Evolutionary conservation across 805 yeast genomes (phyloP), one percentile per base, ranked within the genome.

Genomic region (Myxozyma neotropica): DNA sequence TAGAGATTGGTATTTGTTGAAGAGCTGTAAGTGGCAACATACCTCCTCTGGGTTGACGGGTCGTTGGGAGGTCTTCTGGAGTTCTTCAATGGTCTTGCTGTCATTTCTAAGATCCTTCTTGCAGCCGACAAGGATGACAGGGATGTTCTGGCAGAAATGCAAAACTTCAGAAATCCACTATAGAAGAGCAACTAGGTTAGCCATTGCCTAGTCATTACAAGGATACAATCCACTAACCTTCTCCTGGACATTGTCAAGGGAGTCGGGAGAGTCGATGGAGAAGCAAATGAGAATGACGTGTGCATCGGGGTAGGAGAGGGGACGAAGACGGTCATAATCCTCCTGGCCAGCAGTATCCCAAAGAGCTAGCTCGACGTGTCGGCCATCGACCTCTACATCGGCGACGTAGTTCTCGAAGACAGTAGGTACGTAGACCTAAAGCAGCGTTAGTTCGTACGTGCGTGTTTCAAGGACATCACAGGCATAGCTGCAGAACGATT

Each of bases 291-390:
- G 81, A 61, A 91, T 88, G 64, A 91, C 97, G 73, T 89, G 88
- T 40, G 96, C 87, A 74, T 91, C 96, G 63, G 96, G 96, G 76
- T 91, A 91, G 13, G 93, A 86, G 66, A 89, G 79, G 45, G 96
- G 96, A 77, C 96, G 87, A 69, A 89, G 80, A 76, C 96, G 88
- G 76, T 90, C 96, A 74, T 91, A 91, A 79, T 92, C 97, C 80
- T 91, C 97, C 83, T 91, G 97, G 67, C 97, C 97, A 57, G 97
- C 96, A 68, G 97, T 91, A 90, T 91, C 97, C 97, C 97, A 91
- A 68, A 91, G 80, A 6, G 96, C 96, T 75, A 91, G 80, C 74
- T 92, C 96, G 59, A 93, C 97, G 73, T 88, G 83, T 76, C 93
- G 88, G 52, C 96, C 95, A 70, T 88, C 93, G 59, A 87, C 87